Percentiles rank a stretch among this genome's conserved stretches.
Evolutionary conservation across 768 basidiomycete genomes (phyloP).

Genomic region (Agaricus blazei): DNA sequence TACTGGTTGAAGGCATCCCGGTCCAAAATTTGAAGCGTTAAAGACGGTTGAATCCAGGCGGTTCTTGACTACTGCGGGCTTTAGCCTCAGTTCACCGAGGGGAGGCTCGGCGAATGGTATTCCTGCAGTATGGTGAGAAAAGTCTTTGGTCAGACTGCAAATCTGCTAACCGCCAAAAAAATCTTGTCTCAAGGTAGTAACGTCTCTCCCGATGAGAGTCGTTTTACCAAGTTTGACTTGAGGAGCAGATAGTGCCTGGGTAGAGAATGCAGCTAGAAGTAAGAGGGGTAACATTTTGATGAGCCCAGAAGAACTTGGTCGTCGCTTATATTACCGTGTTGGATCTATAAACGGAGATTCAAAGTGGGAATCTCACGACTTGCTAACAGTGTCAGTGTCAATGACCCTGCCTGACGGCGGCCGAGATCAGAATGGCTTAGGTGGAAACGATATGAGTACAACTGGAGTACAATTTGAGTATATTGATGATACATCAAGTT

Average conservation of each 20-base stretch:
- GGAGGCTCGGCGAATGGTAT: conserved; percentile 56
- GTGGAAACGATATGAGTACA: too few species aligned
- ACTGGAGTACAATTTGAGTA: too few species aligned
- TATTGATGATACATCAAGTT: too few species aligned
- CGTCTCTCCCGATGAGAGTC: conserved; percentile 29
- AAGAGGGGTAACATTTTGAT: too few species aligned
- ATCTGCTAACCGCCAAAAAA: conserved; percentile 40
- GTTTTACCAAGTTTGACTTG: conserved; percentile 34
- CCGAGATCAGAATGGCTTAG: too few species aligned
- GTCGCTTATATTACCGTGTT: too few species aligned
- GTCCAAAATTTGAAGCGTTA: conserved; percentile 42
- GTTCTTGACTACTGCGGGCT: conserved; percentile 40
- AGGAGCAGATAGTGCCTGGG: conserved; percentile 19
- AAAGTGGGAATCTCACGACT: too few species aligned
- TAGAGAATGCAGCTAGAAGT: too few species aligned
- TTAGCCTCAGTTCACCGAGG: conserved; percentile 40
- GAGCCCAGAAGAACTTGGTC: too few species aligned
- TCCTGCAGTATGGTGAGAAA: conserved; percentile 22
- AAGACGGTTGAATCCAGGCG: conserved; percentile 27
- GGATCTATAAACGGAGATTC: too few species aligned
- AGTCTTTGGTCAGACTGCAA: neutral
- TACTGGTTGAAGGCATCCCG: conserved; percentile 45
- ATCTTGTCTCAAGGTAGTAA: conserved; percentile 30
- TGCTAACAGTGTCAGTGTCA: too few species aligned
- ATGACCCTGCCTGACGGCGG: too few species aligned